Base-by-base conservation (phyloP, 257 asterid species). In the Hygrophila difformis region DNA sequence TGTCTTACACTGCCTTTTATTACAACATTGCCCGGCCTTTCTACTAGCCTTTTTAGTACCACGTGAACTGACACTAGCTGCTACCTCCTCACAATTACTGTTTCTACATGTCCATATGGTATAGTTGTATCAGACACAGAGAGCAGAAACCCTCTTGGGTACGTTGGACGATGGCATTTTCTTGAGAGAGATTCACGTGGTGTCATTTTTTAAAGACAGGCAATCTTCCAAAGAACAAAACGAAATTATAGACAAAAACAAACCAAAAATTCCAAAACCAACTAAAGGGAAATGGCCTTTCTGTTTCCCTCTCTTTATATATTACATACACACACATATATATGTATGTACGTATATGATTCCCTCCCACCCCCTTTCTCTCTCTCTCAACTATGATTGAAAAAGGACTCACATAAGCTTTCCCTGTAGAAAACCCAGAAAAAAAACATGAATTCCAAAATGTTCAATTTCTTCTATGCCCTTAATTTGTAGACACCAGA, bases 101-200 rank as follows among this genome's bases (percentile, higher is more conserved):
- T 20, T 21, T 45, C 28, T 17, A 29, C 5, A 12, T 4, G 37
- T 33, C 3, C 8, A 33, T 9, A 33, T 6, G 37, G 12, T 33
- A 41, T 23, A 16, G 47, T 15, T 16, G 23, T 41, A 5, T 23
- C 47, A 41, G 15, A 12, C 15, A 12, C 15, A 12, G 44, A n/a
- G 18, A 13, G 17, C 19, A 53, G 4, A 14, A 48, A 39, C 62
- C 42, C 59, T 55, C 57, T 46, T 44, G 42, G 59, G 65, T 49
- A 47, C 66, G 31, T 5, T 26, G 31, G n/a, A n/a, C n/a, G n/a
- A n/a, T 71, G 81, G 75, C 66, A 64, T 67, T 68, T 68, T 65
- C 75, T 59, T 42, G 56, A 48, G 61, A 49, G 33, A 59, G 49
- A 68, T n/a, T 77, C 94, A 83, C 87, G 82, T 83, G 87, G 67